Evolutionary conservation across 1,139 yeast genomes (phyloP), one percentile per base, ranked within the genome.

Genomic region (Diutina pseudorugosa): DNA sequence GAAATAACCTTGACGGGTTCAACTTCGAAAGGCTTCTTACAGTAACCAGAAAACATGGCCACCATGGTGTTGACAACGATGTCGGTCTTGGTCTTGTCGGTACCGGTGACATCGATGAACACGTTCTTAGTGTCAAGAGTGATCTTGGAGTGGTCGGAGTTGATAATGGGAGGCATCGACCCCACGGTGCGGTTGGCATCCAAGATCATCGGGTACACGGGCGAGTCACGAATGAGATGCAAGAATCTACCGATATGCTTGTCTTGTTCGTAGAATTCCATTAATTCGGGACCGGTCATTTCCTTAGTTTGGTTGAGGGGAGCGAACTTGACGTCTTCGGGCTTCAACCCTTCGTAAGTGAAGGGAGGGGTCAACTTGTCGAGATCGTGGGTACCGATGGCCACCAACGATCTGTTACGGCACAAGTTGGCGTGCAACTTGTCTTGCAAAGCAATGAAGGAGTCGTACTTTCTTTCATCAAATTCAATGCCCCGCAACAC

Each of bases 311-410:
- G 98, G 69, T 91, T 91, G 65, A 94, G 79, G 51, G 98, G 98
- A 50, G 75, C 74, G 61, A 89, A 89, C 58, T 79, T 76, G 66
- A 94, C 80, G 51, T 87, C 91, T 60, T 78, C 72, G 55, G 97
- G 97, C 53, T 81, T 74, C 59, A 87, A 74, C 43, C 93, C 98
- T 65, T 85, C 89, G 73, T 89, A 94, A 53, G 91, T 82, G 73
- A 90, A 88, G 53, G 96, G 96, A 25, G 93, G 89, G 50, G 79
- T 69, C 59, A 93, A 73, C 52, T 86, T 80, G 66, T 88, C 96
- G 57, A 85, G 74, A 70, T 94, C 98, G 66, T 94, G 99, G 55
- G 99, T 94, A 62, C 99, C 99, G 76, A 91, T 90, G 55, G 98
- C 98, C 53, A 93, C 98, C 62, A 94, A 79, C 47, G 96, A 85